A percentile compares a stretch with the other conserved stretches of the same genome.
Conservation (phyloP, 164 flowering plant genomes). For the Stephania cephalantha region DNA sequence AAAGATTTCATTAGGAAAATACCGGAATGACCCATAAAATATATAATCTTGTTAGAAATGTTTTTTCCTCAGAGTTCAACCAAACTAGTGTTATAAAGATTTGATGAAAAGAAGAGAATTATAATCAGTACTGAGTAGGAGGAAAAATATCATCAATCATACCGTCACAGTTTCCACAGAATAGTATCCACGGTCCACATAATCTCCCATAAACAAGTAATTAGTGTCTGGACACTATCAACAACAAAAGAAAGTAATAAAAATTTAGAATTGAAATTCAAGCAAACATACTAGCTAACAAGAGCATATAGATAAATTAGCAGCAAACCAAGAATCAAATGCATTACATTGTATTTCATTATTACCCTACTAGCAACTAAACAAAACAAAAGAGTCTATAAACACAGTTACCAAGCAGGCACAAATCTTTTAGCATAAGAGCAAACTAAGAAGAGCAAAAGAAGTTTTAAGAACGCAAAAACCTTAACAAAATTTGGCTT, state of each 20-base stretch:
- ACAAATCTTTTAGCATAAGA: background rate
- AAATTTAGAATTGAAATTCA: constrained; percentile 6
- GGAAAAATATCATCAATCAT: constrained; percentile 18
- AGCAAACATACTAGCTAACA: background rate
- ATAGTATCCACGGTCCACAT: constrained; percentile 95
- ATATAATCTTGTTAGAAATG: background rate
- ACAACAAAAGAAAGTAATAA: constrained; percentile 5
- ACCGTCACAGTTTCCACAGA: constrained; percentile 95
- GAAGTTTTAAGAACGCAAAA: no score
- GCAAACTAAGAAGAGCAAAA: background rate
- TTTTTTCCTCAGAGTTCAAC: background rate
- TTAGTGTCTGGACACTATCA: constrained; percentile 93
- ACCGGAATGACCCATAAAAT: background rate
- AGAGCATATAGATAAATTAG: background rate
- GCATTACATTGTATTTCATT: background rate
- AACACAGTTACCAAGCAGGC: background rate
- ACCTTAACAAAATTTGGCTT: no score
- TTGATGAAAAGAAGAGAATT: background rate
- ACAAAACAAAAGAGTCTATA: background rate
- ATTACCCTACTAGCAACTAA: background rate
- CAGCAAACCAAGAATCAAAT: background rate
- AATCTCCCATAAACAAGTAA: constrained; percentile 97
- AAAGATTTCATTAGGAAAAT: background rate
- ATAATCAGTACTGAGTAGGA: background rate
- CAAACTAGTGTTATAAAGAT: no score